Percentiles rank a stretch among this genome's conserved stretches.
These are phyloP conservation scores for Ceratocystis eucalypticola DNA, from an alignment of 2,329 filamentous ascomycete species.

Conservation along the genomic window DNA sequence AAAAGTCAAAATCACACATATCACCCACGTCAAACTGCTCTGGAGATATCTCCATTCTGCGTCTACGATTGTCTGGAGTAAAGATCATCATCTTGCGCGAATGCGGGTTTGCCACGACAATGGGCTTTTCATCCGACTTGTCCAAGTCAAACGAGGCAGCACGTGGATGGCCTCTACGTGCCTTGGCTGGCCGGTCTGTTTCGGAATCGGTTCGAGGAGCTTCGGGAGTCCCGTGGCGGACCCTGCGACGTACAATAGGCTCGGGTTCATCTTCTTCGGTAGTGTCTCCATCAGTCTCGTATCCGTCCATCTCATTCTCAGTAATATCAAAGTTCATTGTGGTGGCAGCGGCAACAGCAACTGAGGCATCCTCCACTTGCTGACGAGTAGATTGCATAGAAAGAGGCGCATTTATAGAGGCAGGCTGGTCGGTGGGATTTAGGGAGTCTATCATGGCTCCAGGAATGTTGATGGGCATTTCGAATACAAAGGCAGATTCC, in stretches of 20 bases:
- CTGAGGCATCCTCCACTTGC: not conserved
- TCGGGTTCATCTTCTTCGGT: slow-evolving; percentile 47
- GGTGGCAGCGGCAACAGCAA: not conserved
- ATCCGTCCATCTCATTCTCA: slow-evolving; percentile 37
- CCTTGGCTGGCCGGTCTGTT: slow-evolving; percentile 20
- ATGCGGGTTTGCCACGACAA: slow-evolving; percentile 43
- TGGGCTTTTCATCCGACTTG: slow-evolving; percentile 41
- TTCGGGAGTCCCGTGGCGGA: slow-evolving; percentile 30
- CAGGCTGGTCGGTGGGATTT: slow-evolving; percentile 22
- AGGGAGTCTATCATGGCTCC: slow-evolving; percentile 22
- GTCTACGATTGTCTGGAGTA: slow-evolving; percentile 36
- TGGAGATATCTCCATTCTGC: slow-evolving; percentile 39
- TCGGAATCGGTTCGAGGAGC: slow-evolving; percentile 39
- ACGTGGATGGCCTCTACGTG: slow-evolving; percentile 37
- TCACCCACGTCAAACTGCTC: slow-evolving; percentile 42
- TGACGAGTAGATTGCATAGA: not conserved
- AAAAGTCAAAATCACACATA: slow-evolving; percentile 28
- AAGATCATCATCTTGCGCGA: slow-evolving; percentile 52
- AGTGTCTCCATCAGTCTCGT: slow-evolving; percentile 48
- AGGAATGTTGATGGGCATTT: slow-evolving; percentile 32
- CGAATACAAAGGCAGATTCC: slow-evolving; percentile 21
- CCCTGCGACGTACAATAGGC: slow-evolving; percentile 36
- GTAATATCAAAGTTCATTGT: slow-evolving; percentile 26
- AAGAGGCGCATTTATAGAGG: slow-evolving; percentile 1
- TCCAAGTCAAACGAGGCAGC: slow-evolving; percentile 43